These are phyloP conservation scores for Penicillium sp. DNA, from an alignment of 2,329 filamentous ascomycete species.

Conservation along the genomic window DNA sequence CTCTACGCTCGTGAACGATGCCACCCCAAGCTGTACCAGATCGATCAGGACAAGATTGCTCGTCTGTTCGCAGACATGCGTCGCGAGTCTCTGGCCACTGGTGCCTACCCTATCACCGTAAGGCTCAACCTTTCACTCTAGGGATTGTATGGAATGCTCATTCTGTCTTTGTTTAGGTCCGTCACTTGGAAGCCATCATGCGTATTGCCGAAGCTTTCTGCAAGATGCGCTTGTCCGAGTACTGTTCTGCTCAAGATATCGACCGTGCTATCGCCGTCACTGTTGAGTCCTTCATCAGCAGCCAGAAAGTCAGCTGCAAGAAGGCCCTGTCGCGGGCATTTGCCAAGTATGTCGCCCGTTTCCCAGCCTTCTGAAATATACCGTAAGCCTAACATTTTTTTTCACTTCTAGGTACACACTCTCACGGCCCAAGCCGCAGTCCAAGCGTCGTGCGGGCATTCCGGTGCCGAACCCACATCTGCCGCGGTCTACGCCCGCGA, in stretches of 20 bases:
- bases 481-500: constrained; percentile 19
- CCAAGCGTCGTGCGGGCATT: constrained; percentile 42
- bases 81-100: constrained; percentile 86
- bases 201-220: constrained; percentile 92
- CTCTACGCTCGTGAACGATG: constrained; percentile 89
- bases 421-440: constrained; percentile 43
- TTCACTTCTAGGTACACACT: constrained; percentile 38
- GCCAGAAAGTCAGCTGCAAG: constrained; percentile 97
- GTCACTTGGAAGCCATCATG: constrained; percentile 97
- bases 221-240: constrained; percentile 97
- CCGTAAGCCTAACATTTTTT: constrained; percentile 12
- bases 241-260: constrained; percentile 86
- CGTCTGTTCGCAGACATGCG: constrained; percentile 95
- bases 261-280: constrained; percentile 97
- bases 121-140: constrained; percentile 40
- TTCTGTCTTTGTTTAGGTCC: constrained; percentile 63
- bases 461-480: constrained; percentile 35
- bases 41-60: constrained; percentile 96
- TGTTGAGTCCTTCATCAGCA: constrained; percentile 92
- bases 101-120: constrained; percentile 97
- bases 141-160: constrained; percentile 5
- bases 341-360: constrained; percentile 77
- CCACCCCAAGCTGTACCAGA: constrained; percentile 90
- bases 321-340: constrained; percentile 92
- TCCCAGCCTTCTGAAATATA: neutral